Conservation (phyloP, 352 stramenopile species). For the Globisporangium okanoganense region DNA sequence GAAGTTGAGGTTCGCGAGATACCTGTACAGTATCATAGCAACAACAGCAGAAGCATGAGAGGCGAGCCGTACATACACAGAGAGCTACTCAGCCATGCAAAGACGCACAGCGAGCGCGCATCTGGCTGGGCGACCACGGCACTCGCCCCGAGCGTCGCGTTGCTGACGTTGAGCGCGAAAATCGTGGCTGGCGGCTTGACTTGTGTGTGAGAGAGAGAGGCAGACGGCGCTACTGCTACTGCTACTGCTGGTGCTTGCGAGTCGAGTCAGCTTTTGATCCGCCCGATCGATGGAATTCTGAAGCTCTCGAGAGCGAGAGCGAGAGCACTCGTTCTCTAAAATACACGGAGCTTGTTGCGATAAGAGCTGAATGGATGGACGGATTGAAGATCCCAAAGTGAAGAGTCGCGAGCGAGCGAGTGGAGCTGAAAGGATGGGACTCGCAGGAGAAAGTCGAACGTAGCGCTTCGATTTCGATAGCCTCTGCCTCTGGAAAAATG, state of each 20-base stretch:
- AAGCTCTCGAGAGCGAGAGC: neutral
- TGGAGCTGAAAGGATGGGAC: neutral
- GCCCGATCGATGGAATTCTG: neutral
- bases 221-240: neutral
- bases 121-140: conserved; percentile 15
- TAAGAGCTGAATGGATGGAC: conserved; percentile 4
- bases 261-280: neutral
- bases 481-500: no score
- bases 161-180: conserved; percentile 12
- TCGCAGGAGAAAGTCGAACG: no score
- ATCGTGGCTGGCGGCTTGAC: conserved; percentile 7
- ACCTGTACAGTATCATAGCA: conserved; percentile 4
- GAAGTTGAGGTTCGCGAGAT: conserved; percentile 18
- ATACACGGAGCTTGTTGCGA: neutral
- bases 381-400: neutral
- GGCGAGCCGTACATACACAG: neutral
- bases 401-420: neutral
- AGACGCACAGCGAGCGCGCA: conserved; percentile 13
- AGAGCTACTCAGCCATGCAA: neutral
- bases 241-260: neutral
- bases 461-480: no score
- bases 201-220: neutral
- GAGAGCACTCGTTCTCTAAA: neutral
- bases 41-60: neutral
- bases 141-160: conserved; percentile 16